phyloP scores from a whole-genome alignment of 805 yeast species.

The Starmerella cellae region DNA sequence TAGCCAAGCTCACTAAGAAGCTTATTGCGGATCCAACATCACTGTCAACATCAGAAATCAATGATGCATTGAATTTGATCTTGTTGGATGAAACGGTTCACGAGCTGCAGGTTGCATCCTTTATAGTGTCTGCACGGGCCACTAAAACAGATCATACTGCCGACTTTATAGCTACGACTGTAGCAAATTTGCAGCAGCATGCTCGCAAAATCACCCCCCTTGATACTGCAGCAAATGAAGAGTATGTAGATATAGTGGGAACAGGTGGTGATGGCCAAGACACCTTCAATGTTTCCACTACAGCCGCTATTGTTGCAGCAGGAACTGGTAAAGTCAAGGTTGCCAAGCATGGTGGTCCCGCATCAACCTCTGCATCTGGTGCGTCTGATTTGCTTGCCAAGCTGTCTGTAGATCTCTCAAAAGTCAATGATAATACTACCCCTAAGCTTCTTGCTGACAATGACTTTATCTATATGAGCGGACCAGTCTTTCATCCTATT shows the following conservation, averaged over 20 bases:
- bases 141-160: conserved; percentile 70
- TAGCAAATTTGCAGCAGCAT: conserved; percentile 50
- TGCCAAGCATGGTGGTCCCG: conserved; percentile 96
- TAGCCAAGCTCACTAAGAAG: conserved; percentile 36
- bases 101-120: conserved; percentile 60
- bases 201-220: conserved; percentile 22
- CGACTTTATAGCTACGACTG: conserved; percentile 76
- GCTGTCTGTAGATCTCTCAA: conserved; percentile 70
- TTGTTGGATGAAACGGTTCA: conserved; percentile 36
- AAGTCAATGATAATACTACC: conserved; percentile 50
- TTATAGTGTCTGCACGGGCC: conserved; percentile 62
- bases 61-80: conserved; percentile 40
- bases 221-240: conserved; percentile 25
- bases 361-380: conserved; percentile 85
- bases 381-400: conserved; percentile 76
- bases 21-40: conserved; percentile 47
- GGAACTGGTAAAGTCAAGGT: conserved; percentile 62
- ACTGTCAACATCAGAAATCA: conserved; percentile 51
- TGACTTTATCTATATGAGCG: conserved; percentile 60
- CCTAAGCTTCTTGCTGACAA: conserved; percentile 39
- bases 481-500: conserved; percentile 89
- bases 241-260: conserved; percentile 82
- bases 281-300: conserved; percentile 91
- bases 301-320: conserved; percentile 86
- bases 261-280: conserved; percentile 99